Conservation (phyloP, 169 alveolate species). For the Cryptosporidium xiaoi region DNA sequence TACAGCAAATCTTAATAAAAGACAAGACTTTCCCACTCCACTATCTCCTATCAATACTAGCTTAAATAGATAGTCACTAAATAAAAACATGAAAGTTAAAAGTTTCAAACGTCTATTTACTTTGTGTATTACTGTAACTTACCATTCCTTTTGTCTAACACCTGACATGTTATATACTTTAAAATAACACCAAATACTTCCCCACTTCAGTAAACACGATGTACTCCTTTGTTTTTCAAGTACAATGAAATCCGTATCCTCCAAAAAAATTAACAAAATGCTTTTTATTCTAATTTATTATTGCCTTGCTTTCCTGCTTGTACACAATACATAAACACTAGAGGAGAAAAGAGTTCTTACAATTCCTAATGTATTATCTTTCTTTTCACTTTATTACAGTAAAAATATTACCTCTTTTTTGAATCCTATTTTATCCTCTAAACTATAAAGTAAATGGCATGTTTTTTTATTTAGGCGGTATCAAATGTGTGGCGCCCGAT, state of each 20-base stretch:
- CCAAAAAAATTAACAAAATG: too few relatives aligned
- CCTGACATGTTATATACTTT: constrained; percentile 15
- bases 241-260: neutral
- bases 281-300: too few relatives aligned
- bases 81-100: neutral
- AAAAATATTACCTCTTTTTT: neutral
- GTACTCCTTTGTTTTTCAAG: neutral
- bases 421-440: constrained; percentile 10
- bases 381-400: neutral
- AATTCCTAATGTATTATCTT: neutral
- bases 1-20: constrained; percentile 94
- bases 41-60: constrained; percentile 97
- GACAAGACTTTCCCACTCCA: constrained; percentile 98
- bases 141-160: constrained; percentile 63
- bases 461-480: constrained; percentile 45
- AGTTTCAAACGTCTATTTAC: constrained; percentile 11
- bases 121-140: constrained; percentile 6
- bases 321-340: too few relatives aligned
- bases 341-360: neutral
- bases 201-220: neutral
- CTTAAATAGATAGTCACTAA: constrained; percentile 93
- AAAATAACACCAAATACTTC: neutral
- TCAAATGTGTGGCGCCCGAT: constrained; percentile 11
- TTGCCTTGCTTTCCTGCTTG: neutral
- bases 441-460: constrained; percentile 31